Evolutionary conservation across 1,284 basidiomycete species (phyloP), one percentile per base, ranked within the genome.

Genomic region (Calocybe gambosa): DNA sequence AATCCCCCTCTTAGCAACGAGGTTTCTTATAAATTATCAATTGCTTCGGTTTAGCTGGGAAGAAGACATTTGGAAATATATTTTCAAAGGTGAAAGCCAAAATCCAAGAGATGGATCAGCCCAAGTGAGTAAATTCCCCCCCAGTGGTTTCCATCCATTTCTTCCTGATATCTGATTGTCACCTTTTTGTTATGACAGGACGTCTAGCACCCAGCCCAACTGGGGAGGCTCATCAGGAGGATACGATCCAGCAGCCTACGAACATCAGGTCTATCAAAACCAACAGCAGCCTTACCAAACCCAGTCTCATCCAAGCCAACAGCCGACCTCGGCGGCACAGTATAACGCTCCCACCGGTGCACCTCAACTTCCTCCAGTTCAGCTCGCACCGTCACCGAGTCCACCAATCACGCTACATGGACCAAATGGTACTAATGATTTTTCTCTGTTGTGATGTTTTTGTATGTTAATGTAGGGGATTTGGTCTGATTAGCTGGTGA

Each of bases 81-180:
- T 70, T 89, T 39, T 78, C 77, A 25, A 89, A 83, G 59, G 83
- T 88, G 39, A 88, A 80, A 58, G 78, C 85, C 7, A 89, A 89
- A 73, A 80, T 89, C 53, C 80, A 84, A 57, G 88, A 89, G 55
- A 79, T 80, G 50, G 85, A 89, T 31, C 75, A 79, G 52, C 62
- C 68, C 13, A 56, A 56, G 65, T 67, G 26, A 20, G 56, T 42
- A 15, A 23, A 18, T 9, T 23, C 25, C 35, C 18, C 12, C 7
- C 19, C 21, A 35, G 15, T 10, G 28, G 26, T 37, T 8, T 5
- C n/a, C 19, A 16, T 3, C 1, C 15, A 21, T 19, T 7, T 25
- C 34, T n/a, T n/a, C n/a, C n/a, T n/a, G n/a, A n/a, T n/a, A n/a
- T n/a, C n/a, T n/a, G n/a, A n/a, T 38, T n/a, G 26, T 28, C 31